Evolutionary conservation across 257 asterid species (phyloP).

Genomic region (Lycium ferocissimum): DNA sequence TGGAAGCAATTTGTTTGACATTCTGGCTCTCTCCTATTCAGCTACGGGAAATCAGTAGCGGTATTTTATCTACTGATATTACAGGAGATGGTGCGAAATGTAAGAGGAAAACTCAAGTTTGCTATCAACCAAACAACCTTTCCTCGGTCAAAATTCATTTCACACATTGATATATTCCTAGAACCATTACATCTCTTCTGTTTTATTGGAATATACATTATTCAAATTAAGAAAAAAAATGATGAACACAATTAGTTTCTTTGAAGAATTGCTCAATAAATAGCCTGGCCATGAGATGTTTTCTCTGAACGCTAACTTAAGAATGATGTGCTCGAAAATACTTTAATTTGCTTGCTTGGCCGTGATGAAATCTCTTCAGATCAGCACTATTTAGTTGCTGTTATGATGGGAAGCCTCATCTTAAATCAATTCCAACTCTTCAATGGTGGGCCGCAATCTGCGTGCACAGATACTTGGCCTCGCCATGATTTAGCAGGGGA

Average conservation of each 20-base stretch:
- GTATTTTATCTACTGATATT: background rate
- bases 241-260: background rate
- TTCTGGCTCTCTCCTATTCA: background rate
- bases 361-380: background rate
- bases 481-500: background rate
- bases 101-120: background rate
- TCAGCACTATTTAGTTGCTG: background rate
- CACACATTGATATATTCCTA: background rate
- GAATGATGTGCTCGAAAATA: background rate
- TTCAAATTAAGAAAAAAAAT: background rate
- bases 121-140: background rate
- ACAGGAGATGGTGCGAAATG: background rate
- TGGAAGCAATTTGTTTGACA: background rate
- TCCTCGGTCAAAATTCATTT: background rate
- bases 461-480: background rate
- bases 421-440: background rate
- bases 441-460: slow-evolving; percentile 1
- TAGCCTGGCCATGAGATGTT: background rate
- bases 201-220: background rate
- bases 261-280: slow-evolving; percentile 16
- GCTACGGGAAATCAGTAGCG: background rate
- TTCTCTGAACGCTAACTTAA: background rate
- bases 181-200: background rate
- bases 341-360: slow-evolving; percentile 14
- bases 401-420: background rate